Base-by-base conservation (phyloP, 2,329 filamentous ascomycete genomes). In the Pyricularia sp. region DNA sequence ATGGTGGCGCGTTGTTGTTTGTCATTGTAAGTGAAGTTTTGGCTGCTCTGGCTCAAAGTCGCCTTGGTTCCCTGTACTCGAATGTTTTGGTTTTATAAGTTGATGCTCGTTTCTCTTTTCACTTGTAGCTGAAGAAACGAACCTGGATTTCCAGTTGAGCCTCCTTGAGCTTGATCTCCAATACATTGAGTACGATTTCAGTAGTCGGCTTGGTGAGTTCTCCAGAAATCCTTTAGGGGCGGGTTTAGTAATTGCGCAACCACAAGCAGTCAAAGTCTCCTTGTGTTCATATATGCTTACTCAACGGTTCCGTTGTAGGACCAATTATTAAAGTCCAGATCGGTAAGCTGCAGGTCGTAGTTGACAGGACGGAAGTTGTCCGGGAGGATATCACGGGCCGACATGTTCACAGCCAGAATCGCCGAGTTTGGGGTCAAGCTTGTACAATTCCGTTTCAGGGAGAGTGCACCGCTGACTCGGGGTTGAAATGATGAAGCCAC, bases 1-100 rank as follows among this genome's bases (percentile, higher is more conserved):
- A 99, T 84, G 69, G 90, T 94, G 59, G 89, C 92, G 70, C 94
- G 89, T 81, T 98, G 94, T 71, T 90, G 90, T 79, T 91, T 91
- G 75, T 88, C 89, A 81, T 98, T 90, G 79, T 97, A 96, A 71
- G 85, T 85, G 77, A 97, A 90, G 68, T 87, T 83, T 71, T 86
- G 88, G 23, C 91, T 85, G 75, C 89, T 82, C 72, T 85, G 80
- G 68, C 84, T 78, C 71, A 86, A 83, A 69, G 85, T 82, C 66
- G 84, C 82, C 79, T 89, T 87, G 72, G 81, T 83, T 70, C 85
- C 81, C 69, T 67, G 42, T 50, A n/a, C 17, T 50, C 42, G 28
- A 20, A 3, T 25, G 50, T n/a, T 33, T 50, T 36, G 33, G n/a
- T 20, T 9, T 25, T 12, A 26, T 67, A 3, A 67, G 66, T 28